Evolutionary conservation across 768 basidiomycete species (phyloP), one percentile per base, ranked within the genome.

Genomic region (Hericium coralloides): DNA sequence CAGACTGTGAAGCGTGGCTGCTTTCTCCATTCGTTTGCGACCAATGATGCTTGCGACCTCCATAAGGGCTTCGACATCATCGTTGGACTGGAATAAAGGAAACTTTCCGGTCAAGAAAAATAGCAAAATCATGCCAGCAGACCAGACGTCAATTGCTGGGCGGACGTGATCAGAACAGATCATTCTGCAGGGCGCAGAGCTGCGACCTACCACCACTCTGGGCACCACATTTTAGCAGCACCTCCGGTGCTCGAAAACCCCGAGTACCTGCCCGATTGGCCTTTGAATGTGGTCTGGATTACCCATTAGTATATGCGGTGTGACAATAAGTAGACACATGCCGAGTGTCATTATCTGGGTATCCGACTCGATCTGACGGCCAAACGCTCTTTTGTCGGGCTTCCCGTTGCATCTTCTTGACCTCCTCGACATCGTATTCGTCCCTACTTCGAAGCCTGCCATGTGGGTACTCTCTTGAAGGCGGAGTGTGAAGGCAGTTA

Each of bases 231-330:
- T 98, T 99, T 41, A 99, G 69, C 38, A 99, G 71, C 2, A 99
- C 95, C 65, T 99, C 97, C 0, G 97, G 97, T 1, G 97, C 94
- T 57, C 97, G 83, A 69, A 99, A 99, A 0, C 97, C 97, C 64
- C 97, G 75, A 12, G 97, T 99, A 3, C 97, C 97, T 1, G 97
- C 97, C 50, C 97, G 83, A 67, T 98, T 98, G 2, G 97, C 94
- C 69, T 95, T 95, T 53, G 91, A 88, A 39, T 78, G 75, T 1
- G 91, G 89, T 62, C 90, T 89, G 55, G 14, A 49, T 31, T 12
- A 53, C 48, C 25, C 37, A 38, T 52, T 43, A 59, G 20, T 57
- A 41, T 31, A 43, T 25, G 58, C n/a, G 26, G 15, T 49, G 25
- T 12, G 55, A 10, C 53, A 47, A 52, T 22, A 7, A 17, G 43